Base-by-base conservation (phyloP, 208 protist genomes). In the Leptomonas pyrrhocoris region DNA sequence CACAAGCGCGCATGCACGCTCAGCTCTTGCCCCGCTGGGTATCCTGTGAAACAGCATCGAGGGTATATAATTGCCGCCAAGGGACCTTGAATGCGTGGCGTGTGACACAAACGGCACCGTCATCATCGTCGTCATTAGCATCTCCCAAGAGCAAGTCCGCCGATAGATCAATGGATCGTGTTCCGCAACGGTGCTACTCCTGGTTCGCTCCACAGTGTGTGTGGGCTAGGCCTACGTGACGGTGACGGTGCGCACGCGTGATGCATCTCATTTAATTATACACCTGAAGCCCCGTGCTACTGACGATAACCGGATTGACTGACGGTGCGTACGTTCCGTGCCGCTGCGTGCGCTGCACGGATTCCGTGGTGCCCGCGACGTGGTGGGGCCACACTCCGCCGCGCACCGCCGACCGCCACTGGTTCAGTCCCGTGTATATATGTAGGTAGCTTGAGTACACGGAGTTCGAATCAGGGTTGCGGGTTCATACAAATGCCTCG, bases 401-500 rank as follows among this genome's bases (percentile, higher is more conserved):
- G n/a, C n/a, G n/a, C n/a, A n/a, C 25, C 62, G 51, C 51, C 62
- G 19, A 6, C 16, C 36, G 27, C 49, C 16, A 28, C 31, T 56
- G 13, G 19, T 27, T 83, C 78, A 84, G 79, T 74, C 79, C 73
- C 79, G 74, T 80, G 73, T 70, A 18, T 79, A 71, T 58, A 72
- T 60, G 59, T 79, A 81, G 79, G 79, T 84, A 84, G 79, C 79
- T 80, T 59, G 48, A 74, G 65, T 73, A 74, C 79, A 84, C 79
- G 79, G 79, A 80, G 68, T 54, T 80, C 68, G 58, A 84, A 84
- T 84, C 79, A 84, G 40, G 23, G 68, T 53, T 76, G 69, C 79
- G 73, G 74, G 61, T 77, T 84, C 79, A 84, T 79, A 84, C 79
- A 84, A 84, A 80, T 79, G 79, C 79, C 79, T 84, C 79, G 79